phyloP scores from a whole-genome alignment of 257 asterid species.

The Capsicum rhomboideum region DNA sequence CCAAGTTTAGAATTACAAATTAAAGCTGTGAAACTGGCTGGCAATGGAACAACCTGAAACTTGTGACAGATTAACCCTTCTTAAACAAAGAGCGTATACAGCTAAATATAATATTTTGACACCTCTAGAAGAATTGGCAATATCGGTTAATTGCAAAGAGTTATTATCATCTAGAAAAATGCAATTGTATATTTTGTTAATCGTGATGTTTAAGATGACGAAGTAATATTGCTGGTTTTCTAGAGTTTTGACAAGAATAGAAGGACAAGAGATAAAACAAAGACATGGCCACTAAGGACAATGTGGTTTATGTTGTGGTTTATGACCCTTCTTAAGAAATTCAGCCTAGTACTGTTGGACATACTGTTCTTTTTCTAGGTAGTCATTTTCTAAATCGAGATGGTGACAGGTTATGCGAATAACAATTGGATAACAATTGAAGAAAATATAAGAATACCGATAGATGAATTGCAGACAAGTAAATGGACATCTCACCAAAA shows the following conservation, averaged over 20 bases:
- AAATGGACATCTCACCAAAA: neutral
- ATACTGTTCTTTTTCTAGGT: neutral
- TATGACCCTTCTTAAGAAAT: neutral
- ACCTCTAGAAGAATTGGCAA: neutral
- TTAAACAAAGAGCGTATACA: neutral
- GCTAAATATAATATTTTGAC: neutral
- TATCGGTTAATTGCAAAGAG: neutral
- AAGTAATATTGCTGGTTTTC: neutral
- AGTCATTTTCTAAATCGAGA: neutral
- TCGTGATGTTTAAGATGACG: neutral
- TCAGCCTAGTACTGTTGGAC: neutral
- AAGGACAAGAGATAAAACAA: neutral
- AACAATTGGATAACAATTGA: neutral
- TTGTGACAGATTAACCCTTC: neutral
- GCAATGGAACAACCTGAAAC: neutral
- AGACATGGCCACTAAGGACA: neutral
- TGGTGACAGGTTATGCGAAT: neutral
- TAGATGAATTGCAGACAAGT: neutral
- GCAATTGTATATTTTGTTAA: neutral
- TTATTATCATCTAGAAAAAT: neutral
- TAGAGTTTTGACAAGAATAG: neutral
- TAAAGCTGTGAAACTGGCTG: neutral
- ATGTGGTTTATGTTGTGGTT: neutral
- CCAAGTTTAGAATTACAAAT: neutral
- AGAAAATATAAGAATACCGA: neutral